A percentile compares a stretch with the other conserved stretches of the same genome.
Evolutionary conservation across 2,329 filamentous ascomycete genomes (phyloP).

Genomic region (Pseudogymnoascus sp.): DNA sequence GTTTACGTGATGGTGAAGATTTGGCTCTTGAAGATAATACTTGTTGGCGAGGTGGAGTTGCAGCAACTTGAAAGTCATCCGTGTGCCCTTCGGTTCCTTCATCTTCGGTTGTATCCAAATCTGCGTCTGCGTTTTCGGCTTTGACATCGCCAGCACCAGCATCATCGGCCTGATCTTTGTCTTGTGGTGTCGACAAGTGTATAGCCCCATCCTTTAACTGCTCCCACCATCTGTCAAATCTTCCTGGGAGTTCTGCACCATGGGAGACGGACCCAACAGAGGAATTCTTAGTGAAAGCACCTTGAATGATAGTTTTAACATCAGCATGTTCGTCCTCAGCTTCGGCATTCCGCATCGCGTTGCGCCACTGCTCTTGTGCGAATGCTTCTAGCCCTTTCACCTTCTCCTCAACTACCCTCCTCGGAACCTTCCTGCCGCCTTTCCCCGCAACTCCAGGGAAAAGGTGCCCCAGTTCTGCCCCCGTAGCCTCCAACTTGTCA

Average conservation of each 20-base stretch:
- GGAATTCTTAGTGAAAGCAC: not conserved
- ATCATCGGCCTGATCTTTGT: not conserved
- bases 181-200: conserved; percentile 8
- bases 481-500: conserved; percentile 43
- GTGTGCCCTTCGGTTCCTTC: conserved; percentile 14
- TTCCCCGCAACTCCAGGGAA: conserved; percentile 36
- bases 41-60: conserved; percentile 19
- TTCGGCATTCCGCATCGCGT: not conserved
- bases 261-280: not conserved
- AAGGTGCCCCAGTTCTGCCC: conserved; percentile 40
- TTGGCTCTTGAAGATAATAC: conserved; percentile 8
- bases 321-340: not conserved
- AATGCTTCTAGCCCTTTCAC: conserved; percentile 42
- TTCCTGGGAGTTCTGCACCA: not conserved
- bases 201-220: conserved; percentile 19
- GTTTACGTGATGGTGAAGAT: not conserved
- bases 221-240: conserved; percentile 23
- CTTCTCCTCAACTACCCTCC: conserved; percentile 25
- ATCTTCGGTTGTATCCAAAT: conserved; percentile 6
- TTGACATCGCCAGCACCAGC: not conserved
- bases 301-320: not conserved
- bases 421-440: conserved; percentile 32
- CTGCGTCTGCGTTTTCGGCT: conserved; percentile 2
- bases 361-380: conserved; percentile 26
- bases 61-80: conserved; percentile 26